Conservation (phyloP, 2,329 filamentous ascomycete genomes). For the Ophiostoma ips region DNA sequence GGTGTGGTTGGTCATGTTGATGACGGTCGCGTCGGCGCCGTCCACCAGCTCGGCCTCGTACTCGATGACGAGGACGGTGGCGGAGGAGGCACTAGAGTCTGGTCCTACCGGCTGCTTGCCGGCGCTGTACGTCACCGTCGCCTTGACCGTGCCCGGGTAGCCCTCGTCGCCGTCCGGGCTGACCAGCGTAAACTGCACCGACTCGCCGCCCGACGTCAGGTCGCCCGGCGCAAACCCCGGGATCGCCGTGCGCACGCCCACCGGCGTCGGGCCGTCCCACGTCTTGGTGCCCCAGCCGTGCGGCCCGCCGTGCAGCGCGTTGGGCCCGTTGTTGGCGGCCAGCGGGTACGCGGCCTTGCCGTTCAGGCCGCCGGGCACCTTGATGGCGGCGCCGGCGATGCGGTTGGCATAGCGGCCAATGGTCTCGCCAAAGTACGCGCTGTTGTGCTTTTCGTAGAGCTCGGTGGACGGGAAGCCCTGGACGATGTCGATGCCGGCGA, state of each 20-base stretch:
- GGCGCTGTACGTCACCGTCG: constrained; percentile 64
- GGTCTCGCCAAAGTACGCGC: constrained; percentile 78
- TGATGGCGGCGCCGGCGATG: constrained; percentile 55
- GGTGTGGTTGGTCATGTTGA: constrained; percentile 87
- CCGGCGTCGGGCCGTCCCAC: constrained; percentile 56
- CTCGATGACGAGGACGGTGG: constrained; percentile 67
- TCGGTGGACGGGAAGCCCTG: constrained; percentile 67
- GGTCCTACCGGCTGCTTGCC: constrained; percentile 50
- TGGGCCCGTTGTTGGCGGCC: constrained; percentile 61
- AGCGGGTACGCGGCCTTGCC: constrained; percentile 51
- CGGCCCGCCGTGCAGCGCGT: constrained; percentile 59
- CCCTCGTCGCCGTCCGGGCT: constrained; percentile 78
- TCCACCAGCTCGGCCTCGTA: constrained; percentile 75
- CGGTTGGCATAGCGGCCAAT: constrained; percentile 81
- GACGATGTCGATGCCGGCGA: constrained; percentile 75
- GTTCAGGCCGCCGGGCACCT: constrained; percentile 46
- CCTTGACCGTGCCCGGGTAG: constrained; percentile 74
- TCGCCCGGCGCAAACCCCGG: constrained; percentile 34
- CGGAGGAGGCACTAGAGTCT: constrained; percentile 30
- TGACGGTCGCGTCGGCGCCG: constrained; percentile 72
- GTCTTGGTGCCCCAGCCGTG: constrained; percentile 70
- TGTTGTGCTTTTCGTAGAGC: constrained; percentile 62
- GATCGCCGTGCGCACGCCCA: constrained; percentile 34
- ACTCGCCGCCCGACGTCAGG: constrained; percentile 46
- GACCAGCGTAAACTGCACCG: constrained; percentile 47